Evolutionary conservation across 2,329 filamentous ascomycete genomes (phyloP), one percentile per base, ranked within the genome.

Genomic region (Colletotrichum nymphaeae): DNA sequence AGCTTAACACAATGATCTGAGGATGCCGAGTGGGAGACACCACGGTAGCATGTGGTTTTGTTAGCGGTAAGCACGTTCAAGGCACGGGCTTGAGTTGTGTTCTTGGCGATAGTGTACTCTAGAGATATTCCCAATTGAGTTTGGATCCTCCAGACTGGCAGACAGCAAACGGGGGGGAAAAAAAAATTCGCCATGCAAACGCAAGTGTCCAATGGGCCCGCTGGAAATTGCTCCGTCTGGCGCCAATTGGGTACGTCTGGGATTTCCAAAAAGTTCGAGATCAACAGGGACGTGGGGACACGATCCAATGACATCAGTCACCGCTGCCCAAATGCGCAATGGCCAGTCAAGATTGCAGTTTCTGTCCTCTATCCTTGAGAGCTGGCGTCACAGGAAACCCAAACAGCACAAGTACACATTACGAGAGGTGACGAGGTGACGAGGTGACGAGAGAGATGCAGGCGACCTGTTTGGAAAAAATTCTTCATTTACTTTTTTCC

Each of bases 261-360:
- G 59, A 66, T 16, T 49, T 72, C 64, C 56, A 56, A 72, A 69
- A 69, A 70, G 12, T 65, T 73, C 70, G 70, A 56, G 53, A 65
- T 70, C 60, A 70, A 70, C 67, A 73, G 67, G 67, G 70, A 73
- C 67, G 59, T 59, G 66, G 59, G 52, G 53, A 69, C 42, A 69
- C 42, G 46, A 65, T 32, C 70, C 53, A 64, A 73, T 73, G 70
- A 73, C 67, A 73, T 73, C 70, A 73, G 70, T 73, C 59, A 60
- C 69, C 57, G 58, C 64, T 19, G 22, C 24, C 28, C 22, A 37
- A 67, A 19, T 49, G 42, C 7, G 42, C 42, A n/a, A 49, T 19
- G 8, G 19, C 42, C 42, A 49, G 42, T 49, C 16, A 49, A 49
- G 19, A 19, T 19, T 49, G 42, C 42, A 49, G 42, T 8, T 4